Percentiles rank a stretch among this genome's conserved stretches.
These are phyloP conservation scores for Russula ochroleuca DNA, from an alignment of 768 basidiomycete species.

Conservation along the genomic window DNA sequence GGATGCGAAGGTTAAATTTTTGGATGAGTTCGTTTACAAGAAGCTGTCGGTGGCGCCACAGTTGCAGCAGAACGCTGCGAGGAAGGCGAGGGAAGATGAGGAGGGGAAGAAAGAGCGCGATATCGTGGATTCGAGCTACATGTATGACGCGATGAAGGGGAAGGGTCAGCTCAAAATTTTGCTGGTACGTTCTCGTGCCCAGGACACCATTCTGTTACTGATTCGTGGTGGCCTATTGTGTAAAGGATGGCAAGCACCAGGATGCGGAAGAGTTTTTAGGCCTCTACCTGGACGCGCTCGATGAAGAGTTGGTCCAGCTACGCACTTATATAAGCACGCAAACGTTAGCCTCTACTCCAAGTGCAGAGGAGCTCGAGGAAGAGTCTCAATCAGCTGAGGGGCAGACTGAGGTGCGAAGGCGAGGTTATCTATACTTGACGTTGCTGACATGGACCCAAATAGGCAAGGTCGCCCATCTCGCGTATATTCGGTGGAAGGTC, in stretches of 20 bases:
- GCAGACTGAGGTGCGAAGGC: background rate
- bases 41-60: background rate
- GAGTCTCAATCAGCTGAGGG: background rate
- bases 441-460: conserved; percentile 8
- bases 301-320: background rate
- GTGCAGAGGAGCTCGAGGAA: background rate
- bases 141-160: conserved; percentile 89
- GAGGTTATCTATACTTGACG: background rate
- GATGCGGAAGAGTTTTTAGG: conserved; percentile 43
- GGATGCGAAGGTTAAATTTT: background rate
- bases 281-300: background rate
- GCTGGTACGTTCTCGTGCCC: conserved; percentile 46
- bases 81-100: background rate
- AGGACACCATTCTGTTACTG: background rate
- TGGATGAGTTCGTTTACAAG: background rate
- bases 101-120: conserved; percentile 44
- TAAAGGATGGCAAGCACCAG: conserved; percentile 69
- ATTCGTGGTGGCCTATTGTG: conserved; percentile 5
- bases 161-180: conserved; percentile 84
- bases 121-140: conserved; percentile 55
- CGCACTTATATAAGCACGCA: background rate
- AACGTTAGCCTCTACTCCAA: background rate
- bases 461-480: conserved; percentile 86
- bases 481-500: conserved; percentile 92
- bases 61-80: background rate